Evolutionary conservation across 164 flowering plant genomes (phyloP).

Genomic region (Umbilicus rupestris): DNA sequence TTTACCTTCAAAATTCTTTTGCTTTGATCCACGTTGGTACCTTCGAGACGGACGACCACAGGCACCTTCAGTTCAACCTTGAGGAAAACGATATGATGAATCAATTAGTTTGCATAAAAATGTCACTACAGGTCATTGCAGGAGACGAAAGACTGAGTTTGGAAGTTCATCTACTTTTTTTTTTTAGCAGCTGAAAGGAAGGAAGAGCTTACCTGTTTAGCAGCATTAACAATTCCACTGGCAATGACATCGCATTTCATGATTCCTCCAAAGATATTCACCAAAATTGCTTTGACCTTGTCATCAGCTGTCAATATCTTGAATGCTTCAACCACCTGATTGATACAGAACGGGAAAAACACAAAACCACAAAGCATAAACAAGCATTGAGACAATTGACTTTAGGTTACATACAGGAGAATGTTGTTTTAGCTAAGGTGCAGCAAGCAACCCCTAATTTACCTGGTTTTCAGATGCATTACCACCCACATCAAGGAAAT

Average conservation of each 20-base stretch:
- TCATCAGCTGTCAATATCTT: slow-evolving; percentile 94
- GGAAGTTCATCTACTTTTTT: not conserved
- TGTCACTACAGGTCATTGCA: not conserved
- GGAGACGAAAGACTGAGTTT: not conserved
- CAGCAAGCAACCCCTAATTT: not conserved
- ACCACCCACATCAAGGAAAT: slow-evolving; percentile 97
- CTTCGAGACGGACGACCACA: slow-evolving; percentile 92
- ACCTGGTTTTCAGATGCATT: slow-evolving; percentile 98
- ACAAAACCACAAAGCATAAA: not conserved
- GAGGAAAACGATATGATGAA: not conserved
- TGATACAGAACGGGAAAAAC: not conserved
- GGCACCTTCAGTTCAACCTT: slow-evolving; percentile 90
- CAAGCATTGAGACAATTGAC: too few species aligned
- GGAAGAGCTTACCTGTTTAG: slow-evolving; percentile 52
- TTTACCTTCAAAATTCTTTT: slow-evolving; percentile 91
- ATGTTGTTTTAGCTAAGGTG: not conserved
- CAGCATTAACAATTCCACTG: slow-evolving; percentile 96
- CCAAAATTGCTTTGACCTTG: slow-evolving; percentile 91
- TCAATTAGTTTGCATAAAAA: not conserved
- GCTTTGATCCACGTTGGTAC: slow-evolving; percentile 96
- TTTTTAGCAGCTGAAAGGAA: not conserved
- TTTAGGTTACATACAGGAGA: not conserved
- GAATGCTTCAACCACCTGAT: slow-evolving; percentile 93
- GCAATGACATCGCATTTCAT: slow-evolving; percentile 96
- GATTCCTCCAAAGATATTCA: slow-evolving; percentile 95